Conservation (phyloP, 139 green algal genomes). For the Micromonas pusilla region DNA sequence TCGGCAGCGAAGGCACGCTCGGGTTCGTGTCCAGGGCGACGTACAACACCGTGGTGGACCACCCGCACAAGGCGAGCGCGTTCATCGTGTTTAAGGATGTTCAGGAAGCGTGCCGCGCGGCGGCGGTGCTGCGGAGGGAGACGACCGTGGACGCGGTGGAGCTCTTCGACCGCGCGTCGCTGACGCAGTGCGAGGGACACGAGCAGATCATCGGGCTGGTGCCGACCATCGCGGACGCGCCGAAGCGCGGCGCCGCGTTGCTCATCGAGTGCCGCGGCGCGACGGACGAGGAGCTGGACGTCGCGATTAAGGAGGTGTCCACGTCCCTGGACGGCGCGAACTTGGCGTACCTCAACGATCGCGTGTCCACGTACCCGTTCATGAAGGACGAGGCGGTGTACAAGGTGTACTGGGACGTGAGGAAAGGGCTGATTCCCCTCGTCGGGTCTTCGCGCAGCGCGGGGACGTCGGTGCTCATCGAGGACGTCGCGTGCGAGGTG, state of each 20-base stretch:
- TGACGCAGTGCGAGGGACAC: slow-evolving; percentile 63
- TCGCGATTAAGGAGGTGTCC: slow-evolving; percentile 33
- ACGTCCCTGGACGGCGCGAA: slow-evolving; percentile 15
- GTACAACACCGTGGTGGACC: slow-evolving; percentile 89
- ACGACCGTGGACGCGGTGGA: slow-evolving; percentile 92
- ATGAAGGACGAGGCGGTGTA: slow-evolving; percentile 64
- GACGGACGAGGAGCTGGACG: slow-evolving; percentile 52
- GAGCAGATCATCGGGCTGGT: slow-evolving; percentile 73
- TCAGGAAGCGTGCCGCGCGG: slow-evolving; percentile 64
- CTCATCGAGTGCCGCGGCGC: slow-evolving; percentile 89
- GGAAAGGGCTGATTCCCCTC: slow-evolving; percentile 94
- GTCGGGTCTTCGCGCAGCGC: slow-evolving; percentile 81
- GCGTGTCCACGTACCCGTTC: slow-evolving; percentile 72
- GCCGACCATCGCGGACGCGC: slow-evolving; percentile 60
- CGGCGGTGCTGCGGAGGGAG: slow-evolving; percentile 70
- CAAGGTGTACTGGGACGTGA: slow-evolving; percentile 90
- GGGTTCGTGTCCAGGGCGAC: slow-evolving; percentile 81
- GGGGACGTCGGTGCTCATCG: slow-evolving; percentile 89
- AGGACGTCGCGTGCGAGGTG: slow-evolving; percentile 94
- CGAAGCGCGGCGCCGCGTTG: slow-evolving; percentile 65
- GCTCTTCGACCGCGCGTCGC: slow-evolving; percentile 80
- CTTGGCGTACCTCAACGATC: slow-evolving; percentile 8
- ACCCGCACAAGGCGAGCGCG: slow-evolving; percentile 70
- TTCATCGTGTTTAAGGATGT: slow-evolving; percentile 91
- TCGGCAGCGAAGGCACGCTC: slow-evolving; percentile 88